A percentile compares a stretch with the other conserved stretches of the same genome.
These are phyloP conservation scores for Salpingoeca rosetta DNA, from an alignment of 78 protist species.

Conservation along the genomic window DNA sequence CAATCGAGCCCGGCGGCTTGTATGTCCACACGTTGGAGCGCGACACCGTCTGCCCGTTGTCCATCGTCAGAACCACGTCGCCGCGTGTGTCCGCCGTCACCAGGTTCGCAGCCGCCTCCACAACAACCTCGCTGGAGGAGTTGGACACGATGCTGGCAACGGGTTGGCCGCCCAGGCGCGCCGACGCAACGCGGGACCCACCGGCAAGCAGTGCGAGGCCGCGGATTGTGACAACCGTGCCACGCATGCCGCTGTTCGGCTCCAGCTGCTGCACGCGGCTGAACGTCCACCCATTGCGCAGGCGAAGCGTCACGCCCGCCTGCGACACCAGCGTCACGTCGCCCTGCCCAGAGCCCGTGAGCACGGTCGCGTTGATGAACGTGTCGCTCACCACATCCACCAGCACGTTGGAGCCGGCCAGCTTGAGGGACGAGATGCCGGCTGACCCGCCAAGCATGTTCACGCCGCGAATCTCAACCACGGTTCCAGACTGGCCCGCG, in stretches of 20 bases:
- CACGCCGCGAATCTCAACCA: not conserved
- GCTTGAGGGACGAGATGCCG: not conserved
- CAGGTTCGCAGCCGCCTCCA: not conserved
- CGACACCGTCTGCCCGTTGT: not conserved
- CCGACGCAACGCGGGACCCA: not conserved
- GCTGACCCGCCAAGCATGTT: not conserved
- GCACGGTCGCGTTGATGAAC: not conserved
- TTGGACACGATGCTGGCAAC: not conserved
- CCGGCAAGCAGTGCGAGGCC: not conserved
- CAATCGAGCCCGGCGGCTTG: not conserved
- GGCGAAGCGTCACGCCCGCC: not conserved
- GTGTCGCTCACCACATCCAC: not conserved
- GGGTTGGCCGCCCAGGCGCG: not conserved
- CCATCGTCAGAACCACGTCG: not conserved
- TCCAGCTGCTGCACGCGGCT: not conserved
- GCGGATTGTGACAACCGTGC: not conserved
- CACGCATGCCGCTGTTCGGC: not conserved
- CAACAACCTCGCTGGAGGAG: not conserved
- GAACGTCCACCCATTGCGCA: not conserved
- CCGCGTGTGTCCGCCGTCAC: too few species aligned
- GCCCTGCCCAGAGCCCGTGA: not conserved
- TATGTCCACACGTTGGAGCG: not conserved
- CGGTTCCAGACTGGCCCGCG: not conserved
- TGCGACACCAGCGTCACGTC: not conserved
- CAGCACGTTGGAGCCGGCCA: not conserved